These are phyloP conservation scores for Aureobasidium sp. DNA, from an alignment of 2,329 filamentous ascomycete genomes.

Conservation along the genomic window DNA sequence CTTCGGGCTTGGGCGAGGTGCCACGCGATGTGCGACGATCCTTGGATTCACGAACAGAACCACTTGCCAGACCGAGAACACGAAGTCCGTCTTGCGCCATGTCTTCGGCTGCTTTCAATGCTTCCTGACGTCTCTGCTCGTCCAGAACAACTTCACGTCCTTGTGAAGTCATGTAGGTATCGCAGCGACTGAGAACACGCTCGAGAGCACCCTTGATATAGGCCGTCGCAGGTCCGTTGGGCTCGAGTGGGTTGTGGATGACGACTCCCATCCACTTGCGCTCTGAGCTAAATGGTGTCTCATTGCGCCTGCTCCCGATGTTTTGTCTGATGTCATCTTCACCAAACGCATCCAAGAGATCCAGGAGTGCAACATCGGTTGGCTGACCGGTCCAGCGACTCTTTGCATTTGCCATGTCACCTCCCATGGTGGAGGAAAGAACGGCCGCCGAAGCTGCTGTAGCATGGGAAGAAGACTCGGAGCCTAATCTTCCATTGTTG, in stretches of 20 bases:
- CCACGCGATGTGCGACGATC: constrained; percentile 31
- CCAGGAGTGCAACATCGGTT: constrained; percentile 93
- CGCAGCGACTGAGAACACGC: constrained; percentile 73
- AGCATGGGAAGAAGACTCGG: constrained; percentile 52
- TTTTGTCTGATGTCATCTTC: constrained; percentile 86
- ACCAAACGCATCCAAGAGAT: constrained; percentile 80
- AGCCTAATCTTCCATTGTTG: constrained; percentile 80
- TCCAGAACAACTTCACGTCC: constrained; percentile 83
- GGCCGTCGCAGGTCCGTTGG: constrained; percentile 63
- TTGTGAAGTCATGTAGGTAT: constrained; percentile 80
- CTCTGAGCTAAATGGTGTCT: constrained; percentile 94
- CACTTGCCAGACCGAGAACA: constrained; percentile 89
- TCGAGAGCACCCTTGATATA: constrained; percentile 96
- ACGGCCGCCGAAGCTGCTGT: constrained; percentile 67
- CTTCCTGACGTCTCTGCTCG: constrained; percentile 62
- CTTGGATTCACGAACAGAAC: constrained; percentile 41
- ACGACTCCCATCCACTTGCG: constrained; percentile 99
- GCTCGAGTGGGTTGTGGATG: constrained; percentile 50
- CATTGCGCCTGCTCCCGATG: constrained; percentile 69
- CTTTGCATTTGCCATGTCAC: constrained; percentile 51
- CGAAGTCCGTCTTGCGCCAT: constrained; percentile 87
- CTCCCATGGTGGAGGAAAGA: constrained; percentile 71
- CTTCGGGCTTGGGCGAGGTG: constrained; percentile 26
- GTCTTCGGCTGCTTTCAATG: constrained; percentile 65
- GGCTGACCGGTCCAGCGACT: constrained; percentile 96